phyloP scores from a whole-genome alignment of 805 yeast species.

The Wickerhamiella kurtzmanii region DNA sequence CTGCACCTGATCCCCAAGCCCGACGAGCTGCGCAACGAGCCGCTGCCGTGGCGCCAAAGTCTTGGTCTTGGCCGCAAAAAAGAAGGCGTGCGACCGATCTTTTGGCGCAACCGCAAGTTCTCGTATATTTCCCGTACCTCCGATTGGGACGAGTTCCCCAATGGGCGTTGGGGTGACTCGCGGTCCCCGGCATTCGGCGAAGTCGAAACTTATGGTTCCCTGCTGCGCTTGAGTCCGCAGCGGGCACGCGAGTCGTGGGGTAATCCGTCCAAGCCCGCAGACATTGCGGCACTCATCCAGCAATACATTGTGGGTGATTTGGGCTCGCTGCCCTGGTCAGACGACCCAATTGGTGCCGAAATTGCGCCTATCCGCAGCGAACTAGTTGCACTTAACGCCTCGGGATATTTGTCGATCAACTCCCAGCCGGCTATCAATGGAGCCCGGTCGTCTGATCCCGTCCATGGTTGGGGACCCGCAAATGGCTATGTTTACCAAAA shows the following conservation, averaged over 20 bases:
- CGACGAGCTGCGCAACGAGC: conserved; percentile 19
- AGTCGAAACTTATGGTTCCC: conserved; percentile 64
- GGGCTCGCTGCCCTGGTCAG: conserved; percentile 84
- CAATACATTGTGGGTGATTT: conserved; percentile 60
- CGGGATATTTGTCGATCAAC: conserved; percentile 69
- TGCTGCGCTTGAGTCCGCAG: conserved; percentile 63
- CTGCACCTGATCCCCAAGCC: conserved; percentile 36
- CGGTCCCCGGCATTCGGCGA: conserved; percentile 95
- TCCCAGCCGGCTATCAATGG: conserved; percentile 93
- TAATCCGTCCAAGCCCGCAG: conserved; percentile 45
- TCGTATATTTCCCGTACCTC: conserved; percentile 81
- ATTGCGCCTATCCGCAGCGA: conserved; percentile 46
- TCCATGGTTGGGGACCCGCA: conserved; percentile 90
- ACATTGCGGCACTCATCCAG: conserved; percentile 50
- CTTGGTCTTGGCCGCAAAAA: conserved; percentile 64
- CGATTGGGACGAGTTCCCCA: conserved; percentile 96
- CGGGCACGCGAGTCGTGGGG: conserved; percentile 86
- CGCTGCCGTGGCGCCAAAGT: conserved; percentile 81
- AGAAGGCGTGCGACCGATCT: conserved; percentile 83
- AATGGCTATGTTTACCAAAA: conserved; percentile 91
- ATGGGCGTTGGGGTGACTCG: conserved; percentile 98
- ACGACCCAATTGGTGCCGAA: conserved; percentile 73
- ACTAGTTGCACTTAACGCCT: conserved; percentile 48
- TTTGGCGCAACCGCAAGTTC: conserved; percentile 89
- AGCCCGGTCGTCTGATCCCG: conserved; percentile 49